These are phyloP conservation scores for Claviceps purpurea DNA, from an alignment of 2,329 filamentous ascomycete genomes.

Conservation along the genomic window DNA sequence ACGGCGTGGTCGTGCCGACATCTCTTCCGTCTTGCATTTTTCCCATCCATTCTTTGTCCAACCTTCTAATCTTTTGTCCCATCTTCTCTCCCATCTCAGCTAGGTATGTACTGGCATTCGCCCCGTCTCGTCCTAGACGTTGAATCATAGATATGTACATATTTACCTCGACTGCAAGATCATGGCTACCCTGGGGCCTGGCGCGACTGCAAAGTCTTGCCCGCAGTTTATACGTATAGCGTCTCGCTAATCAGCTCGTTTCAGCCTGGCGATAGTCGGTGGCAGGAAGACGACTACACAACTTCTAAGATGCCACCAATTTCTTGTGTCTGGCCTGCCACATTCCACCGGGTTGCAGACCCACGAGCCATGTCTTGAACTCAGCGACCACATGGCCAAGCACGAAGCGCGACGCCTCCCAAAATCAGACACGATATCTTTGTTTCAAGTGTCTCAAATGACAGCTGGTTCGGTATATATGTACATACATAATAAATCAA, in stretches of 20 bases:
- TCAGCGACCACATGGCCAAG: constrained; percentile 23
- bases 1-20: background rate
- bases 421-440: constrained; percentile 8
- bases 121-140: no score
- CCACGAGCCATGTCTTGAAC: constrained; percentile 17
- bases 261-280: background rate
- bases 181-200: no score
- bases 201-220: no score
- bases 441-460: constrained; percentile 9
- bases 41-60: no score
- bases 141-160: no score
- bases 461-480: background rate
- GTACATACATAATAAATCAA: background rate
- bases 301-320: background rate
- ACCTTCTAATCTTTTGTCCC: no score
- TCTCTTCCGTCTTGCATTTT: no score
- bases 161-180: no score
- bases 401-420: constrained; percentile 12
- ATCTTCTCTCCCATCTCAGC: background rate
- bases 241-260: background rate
- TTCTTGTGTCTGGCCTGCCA: background rate
- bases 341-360: constrained; percentile 1
- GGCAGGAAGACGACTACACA: background rate
- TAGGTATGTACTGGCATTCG: background rate
- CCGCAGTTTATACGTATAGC: background rate